phyloP scores from a whole-genome alignment of 805 yeast genomes.

The Candida gorgasii region DNA sequence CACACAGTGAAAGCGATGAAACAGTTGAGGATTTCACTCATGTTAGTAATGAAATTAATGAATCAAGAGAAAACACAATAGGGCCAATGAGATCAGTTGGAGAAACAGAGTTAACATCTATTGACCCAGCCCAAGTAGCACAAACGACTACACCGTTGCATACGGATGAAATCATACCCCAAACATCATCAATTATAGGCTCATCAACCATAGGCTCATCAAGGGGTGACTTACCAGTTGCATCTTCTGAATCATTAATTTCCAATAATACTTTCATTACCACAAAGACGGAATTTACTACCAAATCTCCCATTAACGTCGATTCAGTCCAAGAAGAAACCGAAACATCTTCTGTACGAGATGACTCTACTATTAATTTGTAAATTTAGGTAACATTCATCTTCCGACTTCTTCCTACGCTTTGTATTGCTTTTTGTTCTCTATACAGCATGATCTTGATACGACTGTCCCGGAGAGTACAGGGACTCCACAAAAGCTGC shows the following conservation, averaged over 20 bases:
- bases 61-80: not conserved
- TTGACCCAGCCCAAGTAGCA: not conserved
- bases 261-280: constrained; percentile 1
- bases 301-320: not conserved
- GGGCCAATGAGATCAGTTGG: no score
- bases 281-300: not conserved
- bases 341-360: not conserved
- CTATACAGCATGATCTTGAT: not conserved
- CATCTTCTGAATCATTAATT: constrained; percentile 1
- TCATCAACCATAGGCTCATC: no score
- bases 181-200: no score
- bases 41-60: no score
- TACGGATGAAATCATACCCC: no score
- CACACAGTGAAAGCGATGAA: not conserved
- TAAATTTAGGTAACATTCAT: not conserved
- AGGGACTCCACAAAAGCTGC: constrained; percentile 7
- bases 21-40: not conserved
- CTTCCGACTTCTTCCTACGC: not conserved
- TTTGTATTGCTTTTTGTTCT: not conserved
- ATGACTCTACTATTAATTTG: constrained; percentile 4
- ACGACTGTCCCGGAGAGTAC: constrained; percentile 2
- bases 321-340: not conserved
- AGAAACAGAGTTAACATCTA: no score
- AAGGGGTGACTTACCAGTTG: not conserved
- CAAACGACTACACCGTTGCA: not conserved